Base-by-base conservation (phyloP, 169 alveolate species). In the Plasmodium inui region DNA sequence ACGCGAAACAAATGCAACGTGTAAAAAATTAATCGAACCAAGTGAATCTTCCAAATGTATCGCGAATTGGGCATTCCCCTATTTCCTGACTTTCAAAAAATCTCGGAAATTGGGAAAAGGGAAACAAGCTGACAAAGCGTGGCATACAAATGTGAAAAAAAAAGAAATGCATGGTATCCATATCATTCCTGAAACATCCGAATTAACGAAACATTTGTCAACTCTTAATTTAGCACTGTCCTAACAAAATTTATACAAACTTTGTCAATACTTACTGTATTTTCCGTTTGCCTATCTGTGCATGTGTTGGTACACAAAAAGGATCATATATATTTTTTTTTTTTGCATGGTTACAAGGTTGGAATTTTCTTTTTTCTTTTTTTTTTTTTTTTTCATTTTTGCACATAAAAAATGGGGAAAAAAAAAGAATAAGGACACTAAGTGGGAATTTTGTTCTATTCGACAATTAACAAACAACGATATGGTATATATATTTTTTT, bases 211-310 rank as follows among this genome's bases (percentile, higher is more conserved):
- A 67, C n/a, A 37, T 84, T 84, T 73, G 57, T 26, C 61, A 46
- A 72, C 78, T 84, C n/a, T 39, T 37, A n/a, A 73, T 84, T 84
- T 73, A 37, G 71, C 30, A 73, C 39, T 61, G 79, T 44, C 61
- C 93, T 84, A 84, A 84, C 39, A 50, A 84, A 84, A 67, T 1
- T 53, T 32, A n/a, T 30, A 12, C 61, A 70, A 26, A 72, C 78
- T 84, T 73, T 72, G 57, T 19, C 37, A 84, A 37, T 74, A 70
- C 50, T 26, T 6, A 30, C n/a, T 84, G 22, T 17, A 73, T 84
- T 72, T 70, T 83, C 30, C 17, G 78, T 50, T 73, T 84, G 93
- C 84, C 84, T 84, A 41, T 34, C 37, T 74, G 84, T 84, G 85
- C 93, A 73, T 84, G 73, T 19, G 10, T 83, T 61, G 32, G 30